Evolutionary conservation across 176 grass and related monocot species (phyloP), one percentile per base, ranked within the genome.

Genomic region (Eleusine indica): DNA sequence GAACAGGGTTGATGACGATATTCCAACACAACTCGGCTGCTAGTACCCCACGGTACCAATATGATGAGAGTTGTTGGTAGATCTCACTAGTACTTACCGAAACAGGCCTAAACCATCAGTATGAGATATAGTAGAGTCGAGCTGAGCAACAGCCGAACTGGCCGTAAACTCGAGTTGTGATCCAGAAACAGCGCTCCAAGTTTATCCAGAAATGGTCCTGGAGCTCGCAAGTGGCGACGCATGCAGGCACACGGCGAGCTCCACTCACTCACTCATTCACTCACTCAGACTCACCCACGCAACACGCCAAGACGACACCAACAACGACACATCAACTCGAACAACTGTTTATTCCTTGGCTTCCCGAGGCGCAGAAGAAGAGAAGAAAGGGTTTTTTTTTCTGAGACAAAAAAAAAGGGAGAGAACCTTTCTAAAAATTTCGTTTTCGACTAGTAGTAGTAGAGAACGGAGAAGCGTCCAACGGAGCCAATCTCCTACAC

Each of bases 301-400:
- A 57, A 75, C 48, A 0, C 9, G 28, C 71, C 77, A 75, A 81
- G 74, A 48, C 22, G 67, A 28, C 22, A 3, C 19, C 68, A 74
- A 46, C 65, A 39, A 42, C 21, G 76, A 56, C 77, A 37, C 35
- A 46, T 18, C 61, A 66, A 56, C 47, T 75, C 62, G 48, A n/a
- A 44, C 60, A 22, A 44, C 60, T 68, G 77, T 86, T 57, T 44
- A 81, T 74, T 58, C 77, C 48, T 57, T 22, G 21, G 47, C 17
- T 75, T 81, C 28, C 60, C 47, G 17, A 74, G 70, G 22, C 19
- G 9, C 1, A 7, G 71, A 54, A 11, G 25, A 56, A 18, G 16
- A 7, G 29, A 22, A 12, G 14, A 6, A 17, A 35, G 32, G 32
- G 0, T 35, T 2, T 35, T 35, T 35, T 35, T 35, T 35, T 35